A percentile compares a stretch with the other conserved stretches of the same genome.
phyloP scores from a whole-genome alignment of 129 eudicot species.

The Solidago caesia region DNA sequence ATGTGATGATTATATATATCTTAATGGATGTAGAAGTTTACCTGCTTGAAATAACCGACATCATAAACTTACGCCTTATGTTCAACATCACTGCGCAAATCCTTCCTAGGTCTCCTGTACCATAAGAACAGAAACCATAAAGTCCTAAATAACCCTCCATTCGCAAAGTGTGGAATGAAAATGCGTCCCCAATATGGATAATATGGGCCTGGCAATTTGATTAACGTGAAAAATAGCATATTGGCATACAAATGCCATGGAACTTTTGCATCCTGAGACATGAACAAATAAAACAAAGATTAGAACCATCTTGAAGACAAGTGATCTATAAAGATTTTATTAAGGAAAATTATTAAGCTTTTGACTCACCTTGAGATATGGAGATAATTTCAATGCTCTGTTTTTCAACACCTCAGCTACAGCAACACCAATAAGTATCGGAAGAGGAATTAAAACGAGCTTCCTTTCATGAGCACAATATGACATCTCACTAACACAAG shows the following conservation, averaged over 20 bases:
- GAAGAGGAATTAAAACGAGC: conserved; percentile 56
- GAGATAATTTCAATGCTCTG: conserved; percentile 69
- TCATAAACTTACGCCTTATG: conserved; percentile 14
- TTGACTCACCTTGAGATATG: conserved; percentile 66
- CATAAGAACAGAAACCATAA: conserved; percentile 63
- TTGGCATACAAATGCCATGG: conserved; percentile 70
- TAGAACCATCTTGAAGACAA: not conserved
- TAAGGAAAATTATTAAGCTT: conserved; percentile 2
- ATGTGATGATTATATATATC: not conserved
- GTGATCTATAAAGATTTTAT: not conserved
- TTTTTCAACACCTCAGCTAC: conserved; percentile 59
- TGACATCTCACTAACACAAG: conserved; percentile 82
- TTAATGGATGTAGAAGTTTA: conserved; percentile 9
- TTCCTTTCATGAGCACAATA: conserved; percentile 86
- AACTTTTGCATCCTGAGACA: conserved; percentile 31
- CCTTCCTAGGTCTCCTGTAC: conserved; percentile 52
- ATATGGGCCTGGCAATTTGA: conserved; percentile 86
- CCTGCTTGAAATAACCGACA: conserved; percentile 4
- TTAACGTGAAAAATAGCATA: conserved; percentile 59
- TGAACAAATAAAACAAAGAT: not conserved
- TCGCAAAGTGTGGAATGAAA: conserved; percentile 81
- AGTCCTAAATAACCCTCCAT: conserved; percentile 79
- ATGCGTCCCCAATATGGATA: conserved; percentile 96
- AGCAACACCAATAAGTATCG: conserved; percentile 62
- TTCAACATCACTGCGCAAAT: conserved; percentile 28